phyloP scores from a whole-genome alignment of 2,329 filamentous ascomycete genomes.

The Hysterium pulicare region DNA sequence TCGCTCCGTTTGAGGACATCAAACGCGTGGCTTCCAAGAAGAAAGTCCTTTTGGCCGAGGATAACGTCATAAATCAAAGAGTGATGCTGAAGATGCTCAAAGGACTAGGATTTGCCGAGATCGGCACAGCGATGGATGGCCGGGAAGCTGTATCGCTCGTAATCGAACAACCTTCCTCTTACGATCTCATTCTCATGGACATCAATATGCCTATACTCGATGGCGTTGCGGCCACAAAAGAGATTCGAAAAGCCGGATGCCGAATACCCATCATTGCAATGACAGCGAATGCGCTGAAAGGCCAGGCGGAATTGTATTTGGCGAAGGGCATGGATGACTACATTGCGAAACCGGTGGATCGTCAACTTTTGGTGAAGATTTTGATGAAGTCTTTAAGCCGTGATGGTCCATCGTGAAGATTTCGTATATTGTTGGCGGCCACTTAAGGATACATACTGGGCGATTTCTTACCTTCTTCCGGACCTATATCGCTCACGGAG shows the following conservation, averaged over 20 bases:
- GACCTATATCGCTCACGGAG: too few species aligned
- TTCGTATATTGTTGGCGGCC: too few species aligned
- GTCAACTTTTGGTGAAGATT: constrained; percentile 45
- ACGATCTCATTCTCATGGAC: constrained; percentile 34
- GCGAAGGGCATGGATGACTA: constrained; percentile 57
- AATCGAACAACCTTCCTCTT: constrained; percentile 12
- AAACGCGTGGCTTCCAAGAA: constrained; percentile 18
- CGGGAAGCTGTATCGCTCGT: constrained; percentile 38
- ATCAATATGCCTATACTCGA: constrained; percentile 35
- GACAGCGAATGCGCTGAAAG: constrained; percentile 56
- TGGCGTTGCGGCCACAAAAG: constrained; percentile 25
- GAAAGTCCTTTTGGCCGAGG: constrained; percentile 44
- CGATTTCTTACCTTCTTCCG: too few species aligned
- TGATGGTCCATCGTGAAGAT: too few species aligned
- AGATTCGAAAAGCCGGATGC: constrained; percentile 19
- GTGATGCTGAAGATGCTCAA: constrained; percentile 48
- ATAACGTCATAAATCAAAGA: constrained; percentile 48
- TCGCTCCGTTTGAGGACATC: constrained; percentile 19
- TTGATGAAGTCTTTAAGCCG: constrained; percentile 36
- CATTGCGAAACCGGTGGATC: constrained; percentile 54
- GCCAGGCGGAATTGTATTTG: constrained; percentile 53
- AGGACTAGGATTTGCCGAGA: constrained; percentile 29
- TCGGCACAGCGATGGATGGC: constrained; percentile 42
- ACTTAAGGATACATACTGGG: too few species aligned
- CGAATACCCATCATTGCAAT: constrained; percentile 51